These are phyloP conservation scores for Clonostachys sp. DNA, from an alignment of 2,329 filamentous ascomycete species.

Conservation along the genomic window DNA sequence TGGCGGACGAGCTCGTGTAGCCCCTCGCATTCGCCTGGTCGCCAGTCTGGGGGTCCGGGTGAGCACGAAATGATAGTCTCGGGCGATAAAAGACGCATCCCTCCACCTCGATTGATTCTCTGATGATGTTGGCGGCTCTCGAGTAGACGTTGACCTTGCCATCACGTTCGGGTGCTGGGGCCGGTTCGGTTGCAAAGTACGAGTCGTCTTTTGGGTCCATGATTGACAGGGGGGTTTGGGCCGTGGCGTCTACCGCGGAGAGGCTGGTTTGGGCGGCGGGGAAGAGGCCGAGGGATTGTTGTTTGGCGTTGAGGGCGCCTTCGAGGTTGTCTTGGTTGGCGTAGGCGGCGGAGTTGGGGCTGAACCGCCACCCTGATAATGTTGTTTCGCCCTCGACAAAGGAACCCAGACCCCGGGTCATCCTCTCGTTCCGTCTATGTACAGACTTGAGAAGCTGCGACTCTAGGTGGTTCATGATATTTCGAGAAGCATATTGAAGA, in stretches of 20 bases:
- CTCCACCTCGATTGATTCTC: constrained; percentile 31
- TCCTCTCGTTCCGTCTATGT: constrained; percentile 23
- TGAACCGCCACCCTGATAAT: constrained; percentile 14
- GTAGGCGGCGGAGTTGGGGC: neutral
- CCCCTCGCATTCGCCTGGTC: neutral
- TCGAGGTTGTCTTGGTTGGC: neutral
- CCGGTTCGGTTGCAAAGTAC: neutral
- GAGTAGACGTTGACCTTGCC: constrained; percentile 22
- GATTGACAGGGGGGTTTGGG: neutral
- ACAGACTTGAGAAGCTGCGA: constrained; percentile 14
- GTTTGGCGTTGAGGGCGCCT: neutral
- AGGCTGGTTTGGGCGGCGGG: no score
- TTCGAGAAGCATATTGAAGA: constrained; percentile 17
- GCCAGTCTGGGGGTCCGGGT: neutral
- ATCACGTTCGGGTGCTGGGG: neutral
- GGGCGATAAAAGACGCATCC: constrained; percentile 24
- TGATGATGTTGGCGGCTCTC: constrained; percentile 36
- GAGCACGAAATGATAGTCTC: neutral
- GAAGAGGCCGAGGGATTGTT: neutral
- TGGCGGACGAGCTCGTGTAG: neutral
- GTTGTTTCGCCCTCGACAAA: constrained; percentile 27
- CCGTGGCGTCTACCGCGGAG: neutral
- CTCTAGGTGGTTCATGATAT: constrained; percentile 29
- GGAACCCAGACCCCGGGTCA: constrained; percentile 25
- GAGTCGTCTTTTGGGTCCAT: neutral